Evolutionary conservation across 2,329 filamentous ascomycete genomes (phyloP).

Genomic region (Penicillium corylophilum): DNA sequence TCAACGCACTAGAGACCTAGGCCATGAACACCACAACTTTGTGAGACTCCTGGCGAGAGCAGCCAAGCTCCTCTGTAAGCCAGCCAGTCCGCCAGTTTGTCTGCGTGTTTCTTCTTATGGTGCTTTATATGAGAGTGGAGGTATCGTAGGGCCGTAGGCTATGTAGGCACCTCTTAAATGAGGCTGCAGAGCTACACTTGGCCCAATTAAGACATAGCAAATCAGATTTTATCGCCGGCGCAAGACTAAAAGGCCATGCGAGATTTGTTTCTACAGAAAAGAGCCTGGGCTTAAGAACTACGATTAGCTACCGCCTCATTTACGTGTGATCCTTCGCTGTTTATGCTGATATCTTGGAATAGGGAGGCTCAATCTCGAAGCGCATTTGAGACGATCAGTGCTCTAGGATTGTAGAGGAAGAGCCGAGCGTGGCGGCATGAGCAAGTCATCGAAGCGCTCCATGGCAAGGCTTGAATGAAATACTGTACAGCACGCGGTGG

Average conservation of each 20-base stretch:
- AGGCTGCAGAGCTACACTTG: not conserved
- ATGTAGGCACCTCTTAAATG: not conserved
- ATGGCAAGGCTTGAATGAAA: too few relatives aligned
- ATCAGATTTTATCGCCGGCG: not conserved
- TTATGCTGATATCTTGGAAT: not conserved
- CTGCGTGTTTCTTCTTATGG: too few relatives aligned
- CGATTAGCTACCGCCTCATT: conserved; percentile 1
- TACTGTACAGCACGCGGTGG: too few relatives aligned
- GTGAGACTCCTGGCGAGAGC: too few relatives aligned
- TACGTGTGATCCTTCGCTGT: not conserved
- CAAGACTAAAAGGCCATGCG: not conserved
- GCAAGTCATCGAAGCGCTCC: not conserved
- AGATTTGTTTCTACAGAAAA: conserved; percentile 3
- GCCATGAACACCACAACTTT: too few relatives aligned
- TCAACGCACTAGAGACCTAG: too few relatives aligned
- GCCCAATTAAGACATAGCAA: not conserved
- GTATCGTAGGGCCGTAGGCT: not conserved
- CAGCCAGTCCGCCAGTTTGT: too few relatives aligned
- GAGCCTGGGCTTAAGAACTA: conserved; percentile 1
- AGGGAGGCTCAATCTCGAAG: not conserved
- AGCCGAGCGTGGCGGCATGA: not conserved
- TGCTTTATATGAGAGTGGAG: too few relatives aligned
- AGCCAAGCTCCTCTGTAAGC: too few relatives aligned
- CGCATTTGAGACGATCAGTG: not conserved
- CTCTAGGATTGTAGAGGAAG: not conserved